Conservation (phyloP, 208 protist species). For the Leishmania mexicana region DNA sequence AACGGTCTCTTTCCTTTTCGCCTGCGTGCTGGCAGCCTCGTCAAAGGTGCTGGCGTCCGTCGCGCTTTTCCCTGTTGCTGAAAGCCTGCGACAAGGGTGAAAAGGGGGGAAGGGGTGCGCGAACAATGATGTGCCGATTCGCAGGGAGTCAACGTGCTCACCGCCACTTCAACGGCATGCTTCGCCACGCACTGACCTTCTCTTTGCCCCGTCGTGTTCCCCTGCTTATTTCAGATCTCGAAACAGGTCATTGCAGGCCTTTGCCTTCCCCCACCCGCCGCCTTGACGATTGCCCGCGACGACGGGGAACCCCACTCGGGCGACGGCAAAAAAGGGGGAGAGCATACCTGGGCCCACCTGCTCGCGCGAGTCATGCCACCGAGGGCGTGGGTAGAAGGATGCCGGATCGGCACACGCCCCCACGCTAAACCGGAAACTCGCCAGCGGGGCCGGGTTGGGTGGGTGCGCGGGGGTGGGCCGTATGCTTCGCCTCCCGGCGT, state of each 20-base stretch:
- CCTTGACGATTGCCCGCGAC: not conserved
- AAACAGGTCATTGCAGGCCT: not conserved
- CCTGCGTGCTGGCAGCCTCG: constrained; percentile 11
- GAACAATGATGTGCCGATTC: not conserved
- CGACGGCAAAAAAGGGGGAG: too few relatives aligned
- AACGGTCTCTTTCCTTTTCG: not conserved
- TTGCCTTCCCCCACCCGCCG: not conserved
- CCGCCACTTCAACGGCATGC: not conserved
- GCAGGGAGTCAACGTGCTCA: too few relatives aligned
- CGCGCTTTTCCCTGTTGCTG: not conserved
- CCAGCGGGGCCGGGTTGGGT: not conserved
- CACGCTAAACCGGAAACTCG: not conserved
- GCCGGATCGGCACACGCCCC: not conserved
- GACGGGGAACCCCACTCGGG: not conserved
- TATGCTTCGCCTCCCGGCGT: not conserved
- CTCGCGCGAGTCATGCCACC: not conserved
- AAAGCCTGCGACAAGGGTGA: not conserved
- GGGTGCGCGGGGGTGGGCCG: fast-evolving
- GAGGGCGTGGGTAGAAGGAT: too few relatives aligned
- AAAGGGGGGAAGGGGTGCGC: too few relatives aligned
- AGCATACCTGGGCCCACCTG: too few relatives aligned
- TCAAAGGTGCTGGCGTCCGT: not conserved
- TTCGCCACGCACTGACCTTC: not conserved
- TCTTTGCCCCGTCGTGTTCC: too few relatives aligned
- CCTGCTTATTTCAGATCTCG: not conserved